Base-by-base conservation (phyloP, 345 rosid species). In the Syzygium oleosum region DNA sequence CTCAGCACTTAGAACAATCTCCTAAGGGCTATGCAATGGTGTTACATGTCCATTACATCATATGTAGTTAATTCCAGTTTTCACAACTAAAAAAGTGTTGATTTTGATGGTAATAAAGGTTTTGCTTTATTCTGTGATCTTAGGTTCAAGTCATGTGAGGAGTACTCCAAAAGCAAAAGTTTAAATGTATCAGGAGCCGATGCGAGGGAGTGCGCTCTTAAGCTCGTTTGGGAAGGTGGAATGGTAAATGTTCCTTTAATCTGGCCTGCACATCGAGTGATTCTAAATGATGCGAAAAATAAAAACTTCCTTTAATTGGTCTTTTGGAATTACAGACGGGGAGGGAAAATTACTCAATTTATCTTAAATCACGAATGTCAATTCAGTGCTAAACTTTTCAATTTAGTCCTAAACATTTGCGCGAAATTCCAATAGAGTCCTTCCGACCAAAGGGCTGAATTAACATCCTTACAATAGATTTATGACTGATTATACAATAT, bases 141-240 rank as follows among this genome's bases (percentile, higher is more conserved):
- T 58, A 3, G 3, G 12, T 25, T 58, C 6, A 0, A 58, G 0
- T 58, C 6, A 25, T 58, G 13, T 11, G 25, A 58, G 31, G 29
- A 58, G 1, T 13, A 58, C 15, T 5, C 6, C 5, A 5, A 58
- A 25, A 25, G 15, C 11, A 25, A 58, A 58, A 58, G 11, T 14
- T 2, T 29, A 25, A 58, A 58, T 0, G 1, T 14, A 2, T 58
- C 3, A 2, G 1, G 31, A 2, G 31, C 15, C 10, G 3, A 25
- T 11, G 29, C 27, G 65, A 25, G 31, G 12, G 15, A 58, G 27
- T 58, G 31, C 2, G 12, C 27, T 25, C 27, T 58, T 25, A 58
- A 25, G 15, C 25, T 58, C 65, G 12, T 25, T 11, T 14, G 3
- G 12, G 27, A 29, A 58, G 52, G 65, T 58, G 15, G 65, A 25